These are phyloP conservation scores for Ceratocystis eucalypticola DNA, from an alignment of 2,329 filamentous ascomycete genomes.

Conservation along the genomic window DNA sequence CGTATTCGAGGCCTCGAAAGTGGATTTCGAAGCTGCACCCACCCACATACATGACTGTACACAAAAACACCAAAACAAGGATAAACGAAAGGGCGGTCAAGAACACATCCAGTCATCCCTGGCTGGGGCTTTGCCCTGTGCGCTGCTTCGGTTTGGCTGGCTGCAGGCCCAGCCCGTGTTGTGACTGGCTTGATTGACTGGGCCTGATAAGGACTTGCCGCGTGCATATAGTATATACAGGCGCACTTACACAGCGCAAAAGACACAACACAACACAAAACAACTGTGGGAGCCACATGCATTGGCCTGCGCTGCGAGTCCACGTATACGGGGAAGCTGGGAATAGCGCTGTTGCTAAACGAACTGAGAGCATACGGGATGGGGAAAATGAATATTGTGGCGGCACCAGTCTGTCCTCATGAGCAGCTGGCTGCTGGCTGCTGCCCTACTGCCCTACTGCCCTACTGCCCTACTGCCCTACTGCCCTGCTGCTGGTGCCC, in stretches of 20 bases:
- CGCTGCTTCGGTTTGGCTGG: neutral
- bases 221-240: neutral
- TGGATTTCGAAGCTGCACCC: neutral
- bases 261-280: neutral
- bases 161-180: neutral
- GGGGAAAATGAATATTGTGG: too few species aligned
- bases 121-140: neutral
- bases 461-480: too few species aligned
- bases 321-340: neutral
- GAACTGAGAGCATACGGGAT: neutral
- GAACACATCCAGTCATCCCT: neutral
- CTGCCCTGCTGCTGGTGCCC: too few species aligned
- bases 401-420: too few species aligned
- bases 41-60: too few species aligned
- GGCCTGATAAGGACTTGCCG: neutral
- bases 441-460: too few species aligned
- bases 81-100: constrained; percentile 4
- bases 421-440: too few species aligned
- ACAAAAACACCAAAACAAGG: neutral
- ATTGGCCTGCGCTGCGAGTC: neutral
- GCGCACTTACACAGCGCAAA: neutral
- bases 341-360: neutral
- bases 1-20: neutral
- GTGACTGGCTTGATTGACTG: too few species aligned
- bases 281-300: neutral